Percentiles rank a stretch among this genome's conserved stretches.
Conservation (phyloP, 805 yeast genomes). For the Priceomyces carsonii region DNA sequence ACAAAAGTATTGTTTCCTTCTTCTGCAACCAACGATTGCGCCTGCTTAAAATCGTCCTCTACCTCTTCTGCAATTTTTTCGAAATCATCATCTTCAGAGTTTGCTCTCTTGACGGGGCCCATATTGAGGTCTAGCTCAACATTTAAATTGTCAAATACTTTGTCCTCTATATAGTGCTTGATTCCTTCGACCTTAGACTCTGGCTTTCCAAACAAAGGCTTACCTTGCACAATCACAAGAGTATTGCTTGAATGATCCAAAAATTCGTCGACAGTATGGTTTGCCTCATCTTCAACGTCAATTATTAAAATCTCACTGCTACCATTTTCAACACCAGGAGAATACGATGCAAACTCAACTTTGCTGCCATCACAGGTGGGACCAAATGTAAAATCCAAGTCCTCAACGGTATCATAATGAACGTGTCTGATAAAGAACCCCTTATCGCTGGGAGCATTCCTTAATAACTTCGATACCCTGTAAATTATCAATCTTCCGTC, state of each 20-base stretch:
- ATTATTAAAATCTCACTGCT: conserved; percentile 17
- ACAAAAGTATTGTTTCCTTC: conserved; percentile 26
- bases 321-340: conserved; percentile 1
- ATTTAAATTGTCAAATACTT: conserved; percentile 19
- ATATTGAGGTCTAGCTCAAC: conserved; percentile 18
- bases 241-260: conserved; percentile 9
- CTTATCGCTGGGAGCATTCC: conserved; percentile 1
- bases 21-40: conserved; percentile 30
- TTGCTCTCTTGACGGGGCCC: conserved; percentile 18
- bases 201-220: conserved; percentile 26
- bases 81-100: conserved; percentile 12
- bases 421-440: conserved; percentile 19
- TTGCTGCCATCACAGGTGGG: conserved; percentile 10
- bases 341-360: conserved; percentile 6
- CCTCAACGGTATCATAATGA: conserved; percentile 16
- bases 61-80: conserved; percentile 18
- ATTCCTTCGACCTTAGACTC: conserved; percentile 20
- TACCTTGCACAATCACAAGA: conserved; percentile 28
- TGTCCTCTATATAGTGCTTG: conserved; percentile 24
- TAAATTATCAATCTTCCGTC: conserved; percentile 22
- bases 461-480: conserved; percentile 23
- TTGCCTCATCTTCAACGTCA: conserved; percentile 23
- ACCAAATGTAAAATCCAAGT: conserved; percentile 18
- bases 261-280: conserved; percentile 20
- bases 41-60: conserved; percentile 33